Percentiles rank a stretch among this genome's conserved stretches.
Evolutionary conservation across 768 basidiomycete genomes (phyloP).

Genomic region (Psilocybe subaeruginosa): DNA sequence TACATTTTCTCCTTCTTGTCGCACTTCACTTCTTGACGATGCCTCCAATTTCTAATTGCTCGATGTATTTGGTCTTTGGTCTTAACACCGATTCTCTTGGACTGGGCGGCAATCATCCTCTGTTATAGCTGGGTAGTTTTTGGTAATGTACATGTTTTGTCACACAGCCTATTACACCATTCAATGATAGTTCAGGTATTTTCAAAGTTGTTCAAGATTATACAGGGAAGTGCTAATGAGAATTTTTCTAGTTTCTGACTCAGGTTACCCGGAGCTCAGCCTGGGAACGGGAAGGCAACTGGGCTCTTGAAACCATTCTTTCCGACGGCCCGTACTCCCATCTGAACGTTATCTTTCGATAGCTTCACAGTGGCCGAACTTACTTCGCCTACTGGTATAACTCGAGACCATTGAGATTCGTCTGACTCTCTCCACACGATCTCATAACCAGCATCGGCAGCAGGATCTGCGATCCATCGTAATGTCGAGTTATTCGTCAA

Average conservation of each 20-base stretch:
- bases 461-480: slow-evolving; percentile 43
- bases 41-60: not conserved
- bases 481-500: slow-evolving; percentile 60
- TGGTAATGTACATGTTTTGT: too few species aligned
- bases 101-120: too few species aligned
- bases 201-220: too few species aligned
- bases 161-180: too few species aligned
- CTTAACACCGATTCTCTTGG: too few species aligned
- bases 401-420: slow-evolving; percentile 49
- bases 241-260: too few species aligned
- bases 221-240: too few species aligned
- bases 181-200: too few species aligned
- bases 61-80: too few species aligned
- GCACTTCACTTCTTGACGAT: not conserved
- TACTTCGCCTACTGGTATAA: slow-evolving; percentile 50
- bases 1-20: not conserved
- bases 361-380: slow-evolving; percentile 41
- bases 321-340: slow-evolving; percentile 53
- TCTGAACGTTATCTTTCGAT: slow-evolving; percentile 55
- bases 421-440: slow-evolving; percentile 54
- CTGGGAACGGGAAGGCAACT: slow-evolving; percentile 41
- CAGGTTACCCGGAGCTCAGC: not conserved
- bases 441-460: slow-evolving; percentile 49
- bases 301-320: slow-evolving; percentile 55
- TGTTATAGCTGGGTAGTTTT: too few species aligned